These are phyloP conservation scores for Coniferiporia sulphurascens DNA, from an alignment of 1,284 basidiomycete species.

Conservation along the genomic window DNA sequence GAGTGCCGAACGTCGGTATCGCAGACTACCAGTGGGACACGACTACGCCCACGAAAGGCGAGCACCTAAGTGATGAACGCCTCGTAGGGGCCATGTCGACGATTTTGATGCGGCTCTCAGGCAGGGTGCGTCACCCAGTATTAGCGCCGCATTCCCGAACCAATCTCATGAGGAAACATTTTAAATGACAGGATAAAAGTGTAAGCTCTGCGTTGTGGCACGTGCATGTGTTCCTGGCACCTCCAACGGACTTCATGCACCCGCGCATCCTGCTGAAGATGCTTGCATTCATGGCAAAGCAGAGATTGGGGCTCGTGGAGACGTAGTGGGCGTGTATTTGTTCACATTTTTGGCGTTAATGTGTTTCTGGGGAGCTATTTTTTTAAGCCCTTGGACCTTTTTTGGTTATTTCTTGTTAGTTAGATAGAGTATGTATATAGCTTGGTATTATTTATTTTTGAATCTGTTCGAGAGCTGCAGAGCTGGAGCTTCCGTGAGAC, in stretches of 20 bases:
- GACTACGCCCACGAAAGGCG: conserved; percentile 16
- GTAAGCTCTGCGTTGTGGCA: conserved; percentile 3
- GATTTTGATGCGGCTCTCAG: conserved; percentile 5
- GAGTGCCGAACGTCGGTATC: too few relatives aligned
- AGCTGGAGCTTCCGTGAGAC: too few relatives aligned
- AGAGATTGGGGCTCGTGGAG: neutral
- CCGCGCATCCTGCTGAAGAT: conserved; percentile 13
- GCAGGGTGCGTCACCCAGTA: neutral
- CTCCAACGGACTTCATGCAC: conserved; percentile 7
- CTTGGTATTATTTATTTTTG: too few relatives aligned
- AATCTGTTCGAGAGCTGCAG: too few relatives aligned
- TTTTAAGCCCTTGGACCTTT: too few relatives aligned
- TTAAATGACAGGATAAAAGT: conserved; percentile 1
- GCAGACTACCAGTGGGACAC: conserved; percentile 17
- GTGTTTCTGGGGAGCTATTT: too few relatives aligned
- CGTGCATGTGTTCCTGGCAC: conserved; percentile 9
- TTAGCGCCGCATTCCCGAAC: neutral
- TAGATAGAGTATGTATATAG: too few relatives aligned
- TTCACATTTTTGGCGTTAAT: too few relatives aligned
- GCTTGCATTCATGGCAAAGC: neutral
- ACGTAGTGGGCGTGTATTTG: neutral
- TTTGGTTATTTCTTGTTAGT: too few relatives aligned
- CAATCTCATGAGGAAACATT: neutral
- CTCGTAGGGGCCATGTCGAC: neutral
- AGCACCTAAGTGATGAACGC: conserved; percentile 12